These are phyloP conservation scores for Chaetomium sp. DNA, from an alignment of 2,329 filamentous ascomycete genomes.

Conservation along the genomic window DNA sequence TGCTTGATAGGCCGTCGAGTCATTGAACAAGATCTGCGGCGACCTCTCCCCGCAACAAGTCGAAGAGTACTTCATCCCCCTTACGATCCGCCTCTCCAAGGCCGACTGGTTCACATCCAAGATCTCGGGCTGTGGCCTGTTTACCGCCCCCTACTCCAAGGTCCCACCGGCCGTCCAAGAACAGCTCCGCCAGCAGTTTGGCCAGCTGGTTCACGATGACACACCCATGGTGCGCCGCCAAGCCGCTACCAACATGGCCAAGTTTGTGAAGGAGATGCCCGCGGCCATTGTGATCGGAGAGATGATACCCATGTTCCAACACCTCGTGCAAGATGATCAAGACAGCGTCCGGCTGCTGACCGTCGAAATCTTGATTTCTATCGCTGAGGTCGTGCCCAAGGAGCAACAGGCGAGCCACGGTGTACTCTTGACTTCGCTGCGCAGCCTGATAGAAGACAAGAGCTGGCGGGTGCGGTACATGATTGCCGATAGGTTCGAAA, in stretches of 20 bases:
- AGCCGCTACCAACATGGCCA: constrained; percentile 90
- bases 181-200: constrained; percentile 84
- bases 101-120: constrained; percentile 99
- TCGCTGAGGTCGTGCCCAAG: constrained; percentile 95
- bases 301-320: constrained; percentile 98
- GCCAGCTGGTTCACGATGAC: constrained; percentile 91
- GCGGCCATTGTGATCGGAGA: constrained; percentile 88
- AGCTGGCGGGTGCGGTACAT: constrained; percentile 99
- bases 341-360: constrained; percentile 94
- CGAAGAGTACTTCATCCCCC: constrained; percentile 94
- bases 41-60: constrained; percentile 87
- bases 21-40: constrained; percentile 97
- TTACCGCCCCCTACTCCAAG: constrained; percentile 88
- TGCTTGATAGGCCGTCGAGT: constrained; percentile 76
- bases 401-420: constrained; percentile 97
- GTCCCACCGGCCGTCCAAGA: constrained; percentile 83
- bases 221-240: constrained; percentile 98
- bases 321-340: constrained; percentile 92
- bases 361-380: constrained; percentile 91
- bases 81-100: constrained; percentile 92
- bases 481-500: constrained; percentile 97
- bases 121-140: constrained; percentile 94
- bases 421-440: constrained; percentile 80
- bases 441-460: constrained; percentile 96
- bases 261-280: constrained; percentile 96